Base-by-base conservation (phyloP, 2,329 filamentous ascomycete species). In the Zymoseptoria pseudotritici region DNA sequence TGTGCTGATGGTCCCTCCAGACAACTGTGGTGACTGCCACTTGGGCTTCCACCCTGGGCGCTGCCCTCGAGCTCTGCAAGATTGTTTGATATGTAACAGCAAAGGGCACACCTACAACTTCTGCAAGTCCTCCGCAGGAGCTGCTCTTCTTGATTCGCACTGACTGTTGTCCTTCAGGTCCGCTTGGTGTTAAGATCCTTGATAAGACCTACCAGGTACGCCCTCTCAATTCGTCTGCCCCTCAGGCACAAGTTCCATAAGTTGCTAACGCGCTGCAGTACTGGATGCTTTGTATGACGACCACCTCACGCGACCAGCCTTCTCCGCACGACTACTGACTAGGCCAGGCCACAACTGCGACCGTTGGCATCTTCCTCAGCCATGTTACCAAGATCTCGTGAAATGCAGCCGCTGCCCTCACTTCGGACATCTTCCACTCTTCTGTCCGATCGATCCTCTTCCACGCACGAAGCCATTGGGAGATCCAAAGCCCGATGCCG, bases 11-110 rank as follows among this genome's bases (percentile, higher is more conserved):
- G 4, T 22, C 13, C 50, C 21, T 20, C 22, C 19, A 8, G 50
- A 54, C 55, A 58, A 68, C 55, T 70, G 67, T 50, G 58, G 63
- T 53, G 58, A 59, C 58, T 69, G 63, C 57, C 68, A 70, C 53
- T 58, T 69, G 42, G 65, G 65, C 54, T 50, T 42, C 11, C 42
- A 58, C 4, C 62, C 66, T 3, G 46, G 22, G 13, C 62, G 62
- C 19, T 70, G 67, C 61, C n/a, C 5, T 10, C 42, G 58, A n/a
- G 21, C 51, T 26, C 58, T 67, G 13, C 50, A 60, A 10, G 50
- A 56, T 24, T 69, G 66, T 59, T 31, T 56, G 19, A 64, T 61
- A 50, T 69, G 67, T 57, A 31, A 56, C 31, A 56, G 58, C 24
- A 57, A n/a, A 24, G 63, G 63, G 9, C 63, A 64, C 42, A 53